Percentiles rank a stretch among this genome's conserved stretches.
These are phyloP conservation scores for Globisporangium solare DNA, from an alignment of 352 stramenopile genomes.

Conservation along the genomic window DNA sequence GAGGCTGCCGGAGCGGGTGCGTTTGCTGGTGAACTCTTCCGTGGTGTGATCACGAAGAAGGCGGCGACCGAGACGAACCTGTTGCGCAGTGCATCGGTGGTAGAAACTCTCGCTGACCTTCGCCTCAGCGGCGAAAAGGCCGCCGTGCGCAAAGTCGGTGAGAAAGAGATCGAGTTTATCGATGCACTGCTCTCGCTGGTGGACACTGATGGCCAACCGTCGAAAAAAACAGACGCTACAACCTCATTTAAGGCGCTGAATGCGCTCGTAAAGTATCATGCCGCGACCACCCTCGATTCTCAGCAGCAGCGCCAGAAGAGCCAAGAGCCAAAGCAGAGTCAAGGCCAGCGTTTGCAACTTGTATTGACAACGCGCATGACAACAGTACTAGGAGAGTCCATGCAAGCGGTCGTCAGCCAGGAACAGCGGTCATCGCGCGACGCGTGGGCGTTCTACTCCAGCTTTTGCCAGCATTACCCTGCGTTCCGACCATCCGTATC, in stretches of 20 bases:
- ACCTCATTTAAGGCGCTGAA: slow-evolving; percentile 43
- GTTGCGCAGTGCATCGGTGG: slow-evolving; percentile 23
- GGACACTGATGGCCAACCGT: slow-evolving; percentile 15
- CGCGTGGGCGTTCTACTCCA: slow-evolving; percentile 48
- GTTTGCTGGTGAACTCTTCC: slow-evolving; percentile 36
- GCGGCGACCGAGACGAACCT: slow-evolving; percentile 8
- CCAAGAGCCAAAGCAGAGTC: slow-evolving; percentile 2
- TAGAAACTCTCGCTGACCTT: slow-evolving; percentile 29
- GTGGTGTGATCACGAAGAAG: slow-evolving; percentile 3
- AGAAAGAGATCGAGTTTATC: slow-evolving; percentile 31
- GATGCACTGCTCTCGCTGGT: slow-evolving; percentile 23
- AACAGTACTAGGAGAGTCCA: slow-evolving; percentile 31
- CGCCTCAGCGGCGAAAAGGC: slow-evolving; percentile 7
- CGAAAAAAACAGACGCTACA: slow-evolving; percentile 9
- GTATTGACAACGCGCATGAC: slow-evolving; percentile 22
- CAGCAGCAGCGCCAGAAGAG: slow-evolving; percentile 9
- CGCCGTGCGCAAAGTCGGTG: slow-evolving; percentile 6
- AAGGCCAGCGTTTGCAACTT: slow-evolving; percentile 5
- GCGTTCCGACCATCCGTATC: slow-evolving; percentile 38
- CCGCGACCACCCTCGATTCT: slow-evolving; percentile 17
- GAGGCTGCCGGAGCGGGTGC: slow-evolving; percentile 1
- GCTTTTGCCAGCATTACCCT: slow-evolving; percentile 49
- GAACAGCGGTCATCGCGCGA: slow-evolving; percentile 15
- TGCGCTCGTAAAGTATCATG: slow-evolving; percentile 51
- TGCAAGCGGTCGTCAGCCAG: slow-evolving; percentile 35